Percentiles rank a stretch among this genome's conserved stretches.
Conservation (phyloP, 2,329 filamentous ascomycete genomes). For the Sordariomycetes sp. region DNA sequence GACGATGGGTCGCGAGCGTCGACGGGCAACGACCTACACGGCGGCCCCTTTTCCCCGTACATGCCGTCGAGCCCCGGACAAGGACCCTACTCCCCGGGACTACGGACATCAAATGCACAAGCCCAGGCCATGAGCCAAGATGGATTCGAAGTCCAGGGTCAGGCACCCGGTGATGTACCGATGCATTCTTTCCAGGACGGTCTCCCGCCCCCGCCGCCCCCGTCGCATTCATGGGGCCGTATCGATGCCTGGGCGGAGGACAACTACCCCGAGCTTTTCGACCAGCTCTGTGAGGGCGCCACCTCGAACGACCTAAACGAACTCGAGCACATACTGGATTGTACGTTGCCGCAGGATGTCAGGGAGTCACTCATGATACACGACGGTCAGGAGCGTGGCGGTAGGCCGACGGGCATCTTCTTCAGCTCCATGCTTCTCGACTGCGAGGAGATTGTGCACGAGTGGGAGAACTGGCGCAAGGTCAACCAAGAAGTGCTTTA, state of each 20-base stretch:
- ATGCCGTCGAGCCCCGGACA: slow-evolving; percentile 39
- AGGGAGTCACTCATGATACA: slow-evolving; percentile 83
- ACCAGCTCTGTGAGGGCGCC: slow-evolving; percentile 85
- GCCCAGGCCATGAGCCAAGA: slow-evolving; percentile 48
- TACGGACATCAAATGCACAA: slow-evolving; percentile 64
- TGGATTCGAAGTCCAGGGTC: slow-evolving; percentile 57
- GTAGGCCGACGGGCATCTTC: slow-evolving; percentile 79
- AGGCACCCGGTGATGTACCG: slow-evolving; percentile 71
- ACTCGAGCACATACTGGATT: slow-evolving; percentile 89
- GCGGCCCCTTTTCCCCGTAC: slow-evolving; percentile 17
- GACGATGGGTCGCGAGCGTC: slow-evolving; percentile 30
- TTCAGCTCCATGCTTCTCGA: slow-evolving; percentile 93
- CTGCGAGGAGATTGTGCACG: slow-evolving; percentile 94
- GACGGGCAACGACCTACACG: slow-evolving; percentile 33
- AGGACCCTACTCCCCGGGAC: slow-evolving; percentile 78
- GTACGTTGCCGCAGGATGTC: slow-evolving; percentile 83
- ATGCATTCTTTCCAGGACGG: slow-evolving; percentile 96
- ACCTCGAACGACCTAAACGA: slow-evolving; percentile 95
- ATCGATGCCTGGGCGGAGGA: slow-evolving; percentile 92
- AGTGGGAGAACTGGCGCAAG: slow-evolving; percentile 91
- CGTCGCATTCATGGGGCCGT: slow-evolving; percentile 81
- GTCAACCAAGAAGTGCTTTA: slow-evolving; percentile 84
- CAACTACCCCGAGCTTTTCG: slow-evolving; percentile 86
- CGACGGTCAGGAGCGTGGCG: slow-evolving; percentile 94
- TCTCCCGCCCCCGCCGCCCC: slow-evolving; percentile 75